Evolutionary conservation across 495 filamentous ascomycete genomes (phyloP).

Genomic region (Margaritispora aquatica): DNA sequence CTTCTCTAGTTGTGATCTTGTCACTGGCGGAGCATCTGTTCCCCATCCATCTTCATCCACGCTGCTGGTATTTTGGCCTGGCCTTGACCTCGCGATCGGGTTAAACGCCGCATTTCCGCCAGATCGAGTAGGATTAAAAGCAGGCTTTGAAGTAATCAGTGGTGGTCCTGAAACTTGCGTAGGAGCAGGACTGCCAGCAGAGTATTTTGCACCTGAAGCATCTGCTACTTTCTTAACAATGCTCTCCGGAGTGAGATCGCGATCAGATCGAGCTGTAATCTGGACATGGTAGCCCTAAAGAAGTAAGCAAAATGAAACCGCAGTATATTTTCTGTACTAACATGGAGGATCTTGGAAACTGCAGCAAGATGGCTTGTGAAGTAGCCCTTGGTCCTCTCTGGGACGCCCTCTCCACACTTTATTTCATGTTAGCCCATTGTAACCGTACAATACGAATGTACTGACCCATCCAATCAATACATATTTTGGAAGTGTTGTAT

Average conservation of each 20-base stretch:
- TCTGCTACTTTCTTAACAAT: conserved; percentile 95
- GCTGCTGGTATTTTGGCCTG: conserved; percentile 38
- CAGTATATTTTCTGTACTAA: conserved; percentile 6
- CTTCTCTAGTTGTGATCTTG: conserved; percentile 83
- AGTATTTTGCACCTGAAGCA: conserved; percentile 93
- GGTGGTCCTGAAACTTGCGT: conserved; percentile 38
- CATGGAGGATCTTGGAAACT: conserved; percentile 83
- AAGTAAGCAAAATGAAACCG: background rate
- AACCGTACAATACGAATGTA: background rate
- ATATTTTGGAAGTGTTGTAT: conserved; percentile 84
- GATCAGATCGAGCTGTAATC: conserved; percentile 86
- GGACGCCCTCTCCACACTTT: conserved; percentile 93
- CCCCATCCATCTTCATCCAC: conserved; percentile 83
- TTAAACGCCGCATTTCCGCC: conserved; percentile 58
- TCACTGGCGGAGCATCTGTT: conserved; percentile 83
- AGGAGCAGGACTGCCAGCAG: conserved; percentile 38
- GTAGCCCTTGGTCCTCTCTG: conserved; percentile 94
- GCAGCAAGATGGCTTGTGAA: conserved; percentile 90
- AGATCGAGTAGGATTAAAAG: conserved; percentile 75
- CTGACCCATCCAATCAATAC: conserved; percentile 83
- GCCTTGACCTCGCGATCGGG: conserved; percentile 48
- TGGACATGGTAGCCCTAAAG: conserved; percentile 89
- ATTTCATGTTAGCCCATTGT: conserved; percentile 14
- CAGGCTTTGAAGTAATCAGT: conserved; percentile 76
- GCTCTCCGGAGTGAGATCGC: conserved; percentile 75